A percentile compares a stretch with the other conserved stretches of the same genome.
phyloP scores from a whole-genome alignment of 2,329 filamentous ascomycete genomes.

The Alternaria longipes region DNA sequence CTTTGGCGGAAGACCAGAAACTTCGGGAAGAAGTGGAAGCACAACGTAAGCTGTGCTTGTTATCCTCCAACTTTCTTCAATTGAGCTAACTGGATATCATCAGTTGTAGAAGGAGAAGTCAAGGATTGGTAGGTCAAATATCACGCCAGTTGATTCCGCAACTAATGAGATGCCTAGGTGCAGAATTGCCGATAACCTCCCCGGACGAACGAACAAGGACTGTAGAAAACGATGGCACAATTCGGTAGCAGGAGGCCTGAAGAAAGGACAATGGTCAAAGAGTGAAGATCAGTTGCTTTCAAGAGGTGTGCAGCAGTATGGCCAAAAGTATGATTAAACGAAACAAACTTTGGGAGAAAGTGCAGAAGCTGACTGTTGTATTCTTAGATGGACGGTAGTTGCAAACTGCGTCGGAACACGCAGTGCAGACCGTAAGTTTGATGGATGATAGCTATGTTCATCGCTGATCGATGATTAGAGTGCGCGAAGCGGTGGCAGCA shows the following conservation, averaged over 20 bases:
- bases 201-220: conserved; percentile 56
- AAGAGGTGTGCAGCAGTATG: conserved; percentile 48
- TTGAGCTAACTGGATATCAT: background rate
- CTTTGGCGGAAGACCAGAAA: conserved; percentile 36
- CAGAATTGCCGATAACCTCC: conserved; percentile 49
- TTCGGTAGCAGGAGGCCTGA: conserved; percentile 49
- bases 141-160: background rate
- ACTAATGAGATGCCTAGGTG: conserved; percentile 38
- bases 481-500: conserved; percentile 60
- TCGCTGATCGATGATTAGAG: conserved; percentile 40
- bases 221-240: conserved; percentile 58
- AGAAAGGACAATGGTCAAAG: conserved; percentile 54
- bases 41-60: conserved; percentile 27
- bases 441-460: background rate
- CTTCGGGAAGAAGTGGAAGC: conserved; percentile 40
- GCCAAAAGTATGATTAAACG: conserved; percentile 43
- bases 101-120: conserved; percentile 33
- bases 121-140: conserved; percentile 39
- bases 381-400: conserved; percentile 55
- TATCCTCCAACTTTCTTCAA: background rate
- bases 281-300: conserved; percentile 48
- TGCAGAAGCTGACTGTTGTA: background rate
- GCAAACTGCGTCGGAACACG: conserved; percentile 51
- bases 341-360: background rate
- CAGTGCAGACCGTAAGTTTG: conserved; percentile 52